These are phyloP conservation scores for Tillandsia fasciculata DNA, from an alignment of 176 grass and related monocot species.

Conservation along the genomic window DNA sequence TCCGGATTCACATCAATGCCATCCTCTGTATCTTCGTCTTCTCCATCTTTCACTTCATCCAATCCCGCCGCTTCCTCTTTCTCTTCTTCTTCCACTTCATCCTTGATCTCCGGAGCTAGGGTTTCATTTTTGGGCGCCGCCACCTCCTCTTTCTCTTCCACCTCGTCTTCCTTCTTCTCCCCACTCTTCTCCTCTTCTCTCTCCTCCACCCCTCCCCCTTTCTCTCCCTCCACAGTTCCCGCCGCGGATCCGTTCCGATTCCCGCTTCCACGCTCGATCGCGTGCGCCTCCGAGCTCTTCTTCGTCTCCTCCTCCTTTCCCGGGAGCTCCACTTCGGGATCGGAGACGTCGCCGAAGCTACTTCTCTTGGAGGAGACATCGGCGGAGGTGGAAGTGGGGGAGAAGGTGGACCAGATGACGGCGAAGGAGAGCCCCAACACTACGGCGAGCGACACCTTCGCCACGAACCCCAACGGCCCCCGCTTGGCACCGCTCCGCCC, in stretches of 20 bases:
- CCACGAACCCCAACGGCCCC: conserved; percentile 53
- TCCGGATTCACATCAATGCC: conserved; percentile 19
- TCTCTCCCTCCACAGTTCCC: conserved; percentile 12
- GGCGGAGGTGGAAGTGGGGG: conserved; percentile 47
- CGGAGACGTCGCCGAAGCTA: conserved; percentile 56
- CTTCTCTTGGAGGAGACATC: conserved; percentile 60
- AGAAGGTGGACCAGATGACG: conserved; percentile 60
- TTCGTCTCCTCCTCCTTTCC: conserved; percentile 24
- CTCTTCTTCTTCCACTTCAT: conserved; percentile 22
- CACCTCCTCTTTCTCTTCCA: conserved; percentile 31
- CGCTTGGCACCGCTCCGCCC: conserved; percentile 30
- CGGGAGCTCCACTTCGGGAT: conserved; percentile 3
- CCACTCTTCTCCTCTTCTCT: conserved; percentile 31
- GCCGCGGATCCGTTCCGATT: conserved; percentile 18
- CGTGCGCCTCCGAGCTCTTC: conserved; percentile 23
- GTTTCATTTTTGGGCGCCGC: conserved; percentile 17
- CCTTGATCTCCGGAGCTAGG: conserved; percentile 2
- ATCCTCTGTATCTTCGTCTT: conserved; percentile 16
- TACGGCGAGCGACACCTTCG: conserved; percentile 69
- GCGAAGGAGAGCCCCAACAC: conserved; percentile 74
- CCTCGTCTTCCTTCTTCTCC: conserved; percentile 5
- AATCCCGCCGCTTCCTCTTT: conserved; percentile 23
- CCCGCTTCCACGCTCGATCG: conserved; percentile 22
- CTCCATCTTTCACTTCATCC: conserved; percentile 29
- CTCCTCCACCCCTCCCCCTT: conserved; percentile 19